These are phyloP conservation scores for Spiraea crenata DNA, from an alignment of 331 rosid genomes.

Conservation along the genomic window DNA sequence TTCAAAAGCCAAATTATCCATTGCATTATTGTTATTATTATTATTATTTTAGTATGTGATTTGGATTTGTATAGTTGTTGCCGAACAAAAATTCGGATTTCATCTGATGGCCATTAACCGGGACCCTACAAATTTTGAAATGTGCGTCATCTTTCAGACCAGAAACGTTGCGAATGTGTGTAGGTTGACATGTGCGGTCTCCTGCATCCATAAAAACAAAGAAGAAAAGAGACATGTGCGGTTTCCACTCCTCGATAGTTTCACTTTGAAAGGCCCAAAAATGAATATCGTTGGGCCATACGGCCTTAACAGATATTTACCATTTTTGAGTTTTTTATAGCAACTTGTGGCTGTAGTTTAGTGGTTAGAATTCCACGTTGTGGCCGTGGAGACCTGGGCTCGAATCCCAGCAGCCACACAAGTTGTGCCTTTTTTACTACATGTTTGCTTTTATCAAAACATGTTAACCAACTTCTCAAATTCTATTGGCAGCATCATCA, in stretches of 20 bases:
- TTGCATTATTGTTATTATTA: not conserved
- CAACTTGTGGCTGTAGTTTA: slow-evolving; percentile 56
- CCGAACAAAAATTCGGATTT: not conserved
- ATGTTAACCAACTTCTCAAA: too few species aligned
- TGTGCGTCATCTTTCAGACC: too few species aligned
- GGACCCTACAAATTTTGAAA: not conserved
- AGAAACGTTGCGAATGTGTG: too few species aligned
- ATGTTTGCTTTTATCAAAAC: not conserved
- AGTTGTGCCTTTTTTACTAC: not conserved
- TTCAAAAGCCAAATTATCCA: slow-evolving; percentile 9
- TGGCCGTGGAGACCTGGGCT: slow-evolving; percentile 99
- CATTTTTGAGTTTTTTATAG: accelerated
- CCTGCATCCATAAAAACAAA: too few species aligned
- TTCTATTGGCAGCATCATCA: not conserved
- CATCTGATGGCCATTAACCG: not conserved
- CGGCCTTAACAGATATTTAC: too few species aligned
- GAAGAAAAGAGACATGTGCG: too few species aligned
- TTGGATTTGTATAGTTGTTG: not conserved
- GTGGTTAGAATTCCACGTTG: slow-evolving; percentile 72
- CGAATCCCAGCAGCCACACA: slow-evolving; percentile 84
- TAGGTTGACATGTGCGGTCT: too few species aligned
- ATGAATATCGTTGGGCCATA: too few species aligned
- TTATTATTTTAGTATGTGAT: not conserved
- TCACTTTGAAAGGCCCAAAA: too few species aligned
- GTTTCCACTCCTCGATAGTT: too few species aligned